Evolutionary conservation across 129 eudicot genomes (phyloP).

Genomic region (Sambucus nigra): DNA sequence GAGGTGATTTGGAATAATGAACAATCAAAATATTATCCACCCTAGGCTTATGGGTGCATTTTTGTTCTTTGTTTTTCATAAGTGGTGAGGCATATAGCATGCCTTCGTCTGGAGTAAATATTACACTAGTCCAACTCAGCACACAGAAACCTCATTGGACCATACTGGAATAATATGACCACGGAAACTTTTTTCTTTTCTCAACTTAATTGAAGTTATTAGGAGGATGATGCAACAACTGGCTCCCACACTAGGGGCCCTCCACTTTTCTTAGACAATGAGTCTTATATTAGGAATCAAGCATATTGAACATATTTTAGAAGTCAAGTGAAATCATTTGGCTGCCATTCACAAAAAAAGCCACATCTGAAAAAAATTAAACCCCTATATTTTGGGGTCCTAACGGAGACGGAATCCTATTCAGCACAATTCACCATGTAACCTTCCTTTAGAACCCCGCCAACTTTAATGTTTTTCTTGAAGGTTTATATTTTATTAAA

Average conservation of each 20-base stretch:
- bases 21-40: not conserved
- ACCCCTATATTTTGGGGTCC: not conserved
- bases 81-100: not conserved
- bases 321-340: not conserved
- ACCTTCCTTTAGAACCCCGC: not conserved
- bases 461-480: not conserved
- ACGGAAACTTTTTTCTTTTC: not conserved
- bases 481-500: not conserved
- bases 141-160: not conserved
- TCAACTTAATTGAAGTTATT: not conserved
- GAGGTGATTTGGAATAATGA: not conserved
- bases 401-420: not conserved
- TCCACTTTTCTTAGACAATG: not conserved
- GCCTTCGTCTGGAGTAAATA: not conserved
- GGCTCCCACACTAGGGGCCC: not conserved
- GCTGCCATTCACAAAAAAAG: not conserved
- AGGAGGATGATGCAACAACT: not conserved
- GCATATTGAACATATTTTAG: slow-evolving; percentile 3
- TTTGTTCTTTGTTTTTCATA: not conserved
- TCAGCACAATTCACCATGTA: not conserved
- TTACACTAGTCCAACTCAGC: not conserved
- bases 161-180: not conserved
- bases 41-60: not conserved
- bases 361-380: not conserved
- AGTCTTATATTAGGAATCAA: not conserved